phyloP scores from a whole-genome alignment of 2,329 filamentous ascomycete species.

The Colletotrichum spinosum region DNA sequence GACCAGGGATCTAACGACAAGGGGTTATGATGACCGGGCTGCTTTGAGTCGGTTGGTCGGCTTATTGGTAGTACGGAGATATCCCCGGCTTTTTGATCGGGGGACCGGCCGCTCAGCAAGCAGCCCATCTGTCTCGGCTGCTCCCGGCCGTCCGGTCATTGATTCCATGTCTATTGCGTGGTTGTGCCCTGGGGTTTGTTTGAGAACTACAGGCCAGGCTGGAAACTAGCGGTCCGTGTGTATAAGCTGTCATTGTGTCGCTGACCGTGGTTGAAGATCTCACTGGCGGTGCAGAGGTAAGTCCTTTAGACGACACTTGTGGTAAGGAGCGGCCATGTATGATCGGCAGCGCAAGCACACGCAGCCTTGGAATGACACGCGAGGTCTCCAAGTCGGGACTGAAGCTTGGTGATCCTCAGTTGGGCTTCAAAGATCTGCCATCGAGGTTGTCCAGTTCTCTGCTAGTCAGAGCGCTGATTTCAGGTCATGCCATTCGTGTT shows the following conservation, averaged over 20 bases:
- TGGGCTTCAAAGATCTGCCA: slow-evolving; percentile 11
- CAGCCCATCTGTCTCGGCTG: slow-evolving; percentile 19
- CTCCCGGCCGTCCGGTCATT: slow-evolving; percentile 19
- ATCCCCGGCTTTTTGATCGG: slow-evolving; percentile 18
- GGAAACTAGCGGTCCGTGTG: slow-evolving; percentile 10
- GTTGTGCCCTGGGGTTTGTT: not conserved
- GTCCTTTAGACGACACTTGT: no score
- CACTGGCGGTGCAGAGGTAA: no score
- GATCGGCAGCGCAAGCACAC: not conserved
- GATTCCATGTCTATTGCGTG: not conserved
- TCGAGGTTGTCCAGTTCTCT: slow-evolving; percentile 1
- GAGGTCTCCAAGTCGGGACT: not conserved
- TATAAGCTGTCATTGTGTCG: not conserved
- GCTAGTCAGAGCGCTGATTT: not conserved
- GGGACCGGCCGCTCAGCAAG: slow-evolving; percentile 11
- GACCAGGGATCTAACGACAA: slow-evolving; percentile 29
- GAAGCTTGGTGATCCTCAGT: slow-evolving; percentile 11
- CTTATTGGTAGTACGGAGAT: slow-evolving; percentile 10
- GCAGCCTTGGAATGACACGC: slow-evolving; percentile 3
- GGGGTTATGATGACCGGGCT: not conserved
- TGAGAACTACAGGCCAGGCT: not conserved
- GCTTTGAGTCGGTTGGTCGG: slow-evolving; percentile 8
- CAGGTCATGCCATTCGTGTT: not conserved
- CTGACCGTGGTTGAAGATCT: no score
- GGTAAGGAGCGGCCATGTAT: not conserved